Evolutionary conservation across 805 yeast species (phyloP).

Genomic region (Nakazawaea anatomiae): DNA sequence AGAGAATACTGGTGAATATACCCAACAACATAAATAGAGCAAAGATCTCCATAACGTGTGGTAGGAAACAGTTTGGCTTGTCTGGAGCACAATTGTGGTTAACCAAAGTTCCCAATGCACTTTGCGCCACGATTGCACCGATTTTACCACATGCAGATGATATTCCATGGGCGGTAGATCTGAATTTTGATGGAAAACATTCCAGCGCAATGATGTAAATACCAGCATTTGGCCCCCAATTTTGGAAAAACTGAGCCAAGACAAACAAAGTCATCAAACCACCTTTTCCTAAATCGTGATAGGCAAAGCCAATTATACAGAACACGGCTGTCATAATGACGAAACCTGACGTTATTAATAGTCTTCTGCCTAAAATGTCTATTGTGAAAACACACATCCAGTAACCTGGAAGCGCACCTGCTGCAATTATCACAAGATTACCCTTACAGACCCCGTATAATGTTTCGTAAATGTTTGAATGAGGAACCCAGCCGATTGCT

Average conservation of each 20-base stretch:
- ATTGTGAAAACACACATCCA: conserved; percentile 51
- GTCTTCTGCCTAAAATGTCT: conserved; percentile 54
- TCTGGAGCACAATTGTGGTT: conserved; percentile 60
- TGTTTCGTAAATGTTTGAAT: conserved; percentile 33
- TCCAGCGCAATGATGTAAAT: conserved; percentile 63
- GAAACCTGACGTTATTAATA: conserved; percentile 53
- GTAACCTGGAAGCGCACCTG: conserved; percentile 60
- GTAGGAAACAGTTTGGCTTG: conserved; percentile 62
- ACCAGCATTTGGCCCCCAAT: conserved; percentile 62
- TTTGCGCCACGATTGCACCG: conserved; percentile 63
- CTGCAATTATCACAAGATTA: conserved; percentile 52
- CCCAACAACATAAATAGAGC: conserved; percentile 80
- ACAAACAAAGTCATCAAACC: conserved; percentile 53
- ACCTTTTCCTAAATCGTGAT: conserved; percentile 39
- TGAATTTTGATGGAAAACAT: conserved; percentile 57
- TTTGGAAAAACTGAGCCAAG: conserved; percentile 57
- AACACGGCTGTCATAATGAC: conserved; percentile 47
- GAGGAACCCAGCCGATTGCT: conserved; percentile 69
- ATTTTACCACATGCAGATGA: conserved; percentile 62
- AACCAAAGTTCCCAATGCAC: conserved; percentile 67
- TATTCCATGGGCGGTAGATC: conserved; percentile 63
- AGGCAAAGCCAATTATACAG: conserved; percentile 54
- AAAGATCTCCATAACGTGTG: conserved; percentile 80
- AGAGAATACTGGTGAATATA: conserved; percentile 46
- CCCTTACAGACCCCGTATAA: conserved; percentile 42